These are phyloP conservation scores for Medicago ruthenica DNA, from an alignment of 306 rosid genomes.

Conservation along the genomic window DNA sequence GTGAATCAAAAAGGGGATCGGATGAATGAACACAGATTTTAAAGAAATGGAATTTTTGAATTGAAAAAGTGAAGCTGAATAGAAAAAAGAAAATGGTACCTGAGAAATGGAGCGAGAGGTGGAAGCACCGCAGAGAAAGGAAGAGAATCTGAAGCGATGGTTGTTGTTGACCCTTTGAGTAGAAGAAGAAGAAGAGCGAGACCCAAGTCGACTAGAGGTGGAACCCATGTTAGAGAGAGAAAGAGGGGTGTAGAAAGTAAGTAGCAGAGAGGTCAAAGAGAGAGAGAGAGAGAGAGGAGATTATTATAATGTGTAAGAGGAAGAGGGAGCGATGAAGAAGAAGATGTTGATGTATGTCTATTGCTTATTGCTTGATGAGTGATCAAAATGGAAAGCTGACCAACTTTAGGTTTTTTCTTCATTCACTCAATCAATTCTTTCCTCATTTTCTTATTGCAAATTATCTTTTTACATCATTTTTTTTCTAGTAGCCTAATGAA, in stretches of 20 bases:
- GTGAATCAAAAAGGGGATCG: conserved; percentile 11
- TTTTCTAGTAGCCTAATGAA: too few relatives aligned
- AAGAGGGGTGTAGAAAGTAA: background rate
- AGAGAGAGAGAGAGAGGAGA: background rate
- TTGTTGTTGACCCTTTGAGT: conserved; percentile 56
- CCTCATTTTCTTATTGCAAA: too few relatives aligned
- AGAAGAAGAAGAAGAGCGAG: conserved; percentile 56
- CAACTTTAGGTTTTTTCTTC: conserved; percentile 36
- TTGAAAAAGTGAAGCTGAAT: background rate
- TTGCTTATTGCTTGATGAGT: background rate
- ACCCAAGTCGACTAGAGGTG: conserved; percentile 61
- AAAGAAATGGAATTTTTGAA: conserved; percentile 16
- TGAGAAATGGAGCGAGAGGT: conserved; percentile 64
- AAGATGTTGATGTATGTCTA: conserved; percentile 16
- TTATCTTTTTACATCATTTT: too few relatives aligned
- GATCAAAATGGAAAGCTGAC: conserved; percentile 55
- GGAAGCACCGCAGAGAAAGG: conserved; percentile 81
- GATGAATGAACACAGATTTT: conserved; percentile 42
- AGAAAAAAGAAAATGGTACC: conserved; percentile 55
- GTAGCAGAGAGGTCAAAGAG: background rate
- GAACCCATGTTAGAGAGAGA: conserved; percentile 69
- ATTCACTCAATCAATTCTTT: background rate
- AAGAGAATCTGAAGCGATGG: conserved; percentile 65
- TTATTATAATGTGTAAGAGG: too few relatives aligned
- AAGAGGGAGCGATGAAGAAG: background rate